Conservation (phyloP, 2,329 filamentous ascomycete genomes). For the Aureobasidium mangrovei region DNA sequence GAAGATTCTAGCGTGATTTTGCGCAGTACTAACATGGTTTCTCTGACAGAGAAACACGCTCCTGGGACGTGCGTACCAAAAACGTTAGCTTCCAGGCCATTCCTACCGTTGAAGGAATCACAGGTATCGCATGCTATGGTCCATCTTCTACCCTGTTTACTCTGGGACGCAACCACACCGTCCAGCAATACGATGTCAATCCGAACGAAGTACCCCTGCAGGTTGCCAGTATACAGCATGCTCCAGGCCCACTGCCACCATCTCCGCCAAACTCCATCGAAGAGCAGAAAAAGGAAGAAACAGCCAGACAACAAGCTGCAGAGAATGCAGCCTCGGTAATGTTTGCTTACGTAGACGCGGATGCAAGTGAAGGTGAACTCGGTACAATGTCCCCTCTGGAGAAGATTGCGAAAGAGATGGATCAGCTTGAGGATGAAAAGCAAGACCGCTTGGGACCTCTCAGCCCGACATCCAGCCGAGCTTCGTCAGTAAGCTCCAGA, state of each 20-base stretch:
- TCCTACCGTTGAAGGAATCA: constrained; percentile 72
- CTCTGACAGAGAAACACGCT: constrained; percentile 61
- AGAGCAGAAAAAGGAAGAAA: constrained; percentile 47
- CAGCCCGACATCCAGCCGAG: constrained; percentile 59
- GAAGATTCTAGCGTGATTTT: neutral
- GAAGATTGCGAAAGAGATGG: constrained; percentile 63
- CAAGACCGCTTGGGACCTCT: constrained; percentile 55
- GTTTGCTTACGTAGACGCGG: constrained; percentile 41
- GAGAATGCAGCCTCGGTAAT: constrained; percentile 26
- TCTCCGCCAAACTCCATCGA: constrained; percentile 76
- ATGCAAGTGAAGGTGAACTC: constrained; percentile 64
- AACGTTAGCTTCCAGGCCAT: constrained; percentile 85
- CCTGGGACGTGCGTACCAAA: constrained; percentile 98
- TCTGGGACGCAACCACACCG: constrained; percentile 73
- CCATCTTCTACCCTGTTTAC: constrained; percentile 90
- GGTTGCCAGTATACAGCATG: constrained; percentile 81
- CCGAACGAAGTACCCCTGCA: constrained; percentile 58
- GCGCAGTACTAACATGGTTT: neutral
- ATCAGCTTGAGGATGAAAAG: constrained; percentile 51
- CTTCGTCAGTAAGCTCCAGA: constrained; percentile 51
- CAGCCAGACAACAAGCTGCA: constrained; percentile 17
- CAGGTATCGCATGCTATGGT: constrained; percentile 78
- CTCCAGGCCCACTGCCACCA: constrained; percentile 67
- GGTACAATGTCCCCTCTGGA: constrained; percentile 59
- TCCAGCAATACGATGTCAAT: constrained; percentile 93